These are phyloP conservation scores for Diaporthe helianthi DNA, from an alignment of 2,329 filamentous ascomycete genomes.

Conservation along the genomic window DNA sequence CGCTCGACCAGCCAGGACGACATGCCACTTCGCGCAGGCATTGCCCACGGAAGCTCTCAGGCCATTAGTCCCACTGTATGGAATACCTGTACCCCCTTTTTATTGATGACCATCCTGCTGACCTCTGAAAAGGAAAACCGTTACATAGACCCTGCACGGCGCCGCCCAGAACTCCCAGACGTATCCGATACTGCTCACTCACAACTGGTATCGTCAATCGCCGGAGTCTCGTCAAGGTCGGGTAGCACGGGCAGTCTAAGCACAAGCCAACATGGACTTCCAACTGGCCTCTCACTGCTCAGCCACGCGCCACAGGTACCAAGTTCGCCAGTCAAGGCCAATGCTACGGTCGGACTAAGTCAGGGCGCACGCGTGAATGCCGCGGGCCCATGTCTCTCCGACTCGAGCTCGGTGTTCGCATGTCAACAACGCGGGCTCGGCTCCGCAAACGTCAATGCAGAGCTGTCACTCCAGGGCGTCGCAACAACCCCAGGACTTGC, in stretches of 20 bases:
- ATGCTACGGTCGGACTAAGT: background rate
- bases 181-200: background rate
- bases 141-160: background rate
- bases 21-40: background rate
- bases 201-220: background rate
- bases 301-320: background rate
- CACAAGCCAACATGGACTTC: background rate
- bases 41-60: slow-evolving; percentile 7
- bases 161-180: slow-evolving; percentile 6
- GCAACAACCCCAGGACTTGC: slow-evolving; percentile 21
- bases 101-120: slow-evolving; percentile 11
- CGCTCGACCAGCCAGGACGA: background rate
- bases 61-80: slow-evolving; percentile 31
- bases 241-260: background rate
- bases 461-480: slow-evolving; percentile 21
- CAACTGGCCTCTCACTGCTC: background rate
- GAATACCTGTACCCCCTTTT: too few relatives aligned
- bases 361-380: background rate
- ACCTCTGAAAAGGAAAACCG: slow-evolving; percentile 29
- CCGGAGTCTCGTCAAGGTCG: background rate
- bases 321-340: background rate
- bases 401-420: background rate
- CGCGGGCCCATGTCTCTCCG: background rate
- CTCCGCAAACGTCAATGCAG: slow-evolving; percentile 7
- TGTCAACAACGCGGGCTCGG: slow-evolving; percentile 13